Evolutionary conservation across 1,284 basidiomycete species (phyloP), one percentile per base, ranked within the genome.

Genomic region (Pascua sp.): DNA sequence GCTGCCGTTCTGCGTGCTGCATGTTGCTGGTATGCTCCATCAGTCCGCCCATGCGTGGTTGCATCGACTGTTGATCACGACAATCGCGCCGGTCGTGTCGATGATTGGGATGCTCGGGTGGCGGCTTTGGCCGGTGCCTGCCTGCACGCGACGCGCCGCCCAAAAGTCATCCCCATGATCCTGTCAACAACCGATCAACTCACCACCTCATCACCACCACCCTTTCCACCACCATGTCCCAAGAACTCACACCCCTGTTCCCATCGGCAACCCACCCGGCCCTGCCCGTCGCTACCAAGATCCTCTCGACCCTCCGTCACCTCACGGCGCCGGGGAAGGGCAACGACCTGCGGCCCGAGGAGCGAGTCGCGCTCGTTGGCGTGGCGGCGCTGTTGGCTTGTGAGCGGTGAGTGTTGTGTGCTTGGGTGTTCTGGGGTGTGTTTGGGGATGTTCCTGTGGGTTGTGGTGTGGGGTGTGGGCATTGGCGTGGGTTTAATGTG

Each of bases 351-450:
- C 56, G 59, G 41, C 47, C 68, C 12, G 70, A 73, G 55, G 71
- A 75, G 53, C 53, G 69, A 36, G 61, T 72, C 0, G 76, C 76
- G 17, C 61, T 77, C 44, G 69, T 71, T 5, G 74, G 72, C 36
- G 69, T 76, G 8, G 60, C 67, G n/a, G 76, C 73, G 0, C 53
- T 77, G 41, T 51, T 77, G 15, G 76, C 66, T 1, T 76, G 73
- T 48, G 76, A 77, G 61, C 65, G 63, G 76, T 76, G 56, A 56
- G 73, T 66, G 8, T 24, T 16, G 15, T 13, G 45, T 15, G 45
- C 2, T 11, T 16, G 15, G 24, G 45, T 15, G 45, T 8, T 11
- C 8, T 5, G 18, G 13, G 44, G 18, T 24, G 44, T n/a, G n/a
- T n/a, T n/a, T n/a, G n/a, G n/a, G n/a, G n/a, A n/a, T n/a, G n/a